These are phyloP conservation scores for Chlamydomonas sp. DNA, from an alignment of 139 green algal species.

Conservation along the genomic window DNA sequence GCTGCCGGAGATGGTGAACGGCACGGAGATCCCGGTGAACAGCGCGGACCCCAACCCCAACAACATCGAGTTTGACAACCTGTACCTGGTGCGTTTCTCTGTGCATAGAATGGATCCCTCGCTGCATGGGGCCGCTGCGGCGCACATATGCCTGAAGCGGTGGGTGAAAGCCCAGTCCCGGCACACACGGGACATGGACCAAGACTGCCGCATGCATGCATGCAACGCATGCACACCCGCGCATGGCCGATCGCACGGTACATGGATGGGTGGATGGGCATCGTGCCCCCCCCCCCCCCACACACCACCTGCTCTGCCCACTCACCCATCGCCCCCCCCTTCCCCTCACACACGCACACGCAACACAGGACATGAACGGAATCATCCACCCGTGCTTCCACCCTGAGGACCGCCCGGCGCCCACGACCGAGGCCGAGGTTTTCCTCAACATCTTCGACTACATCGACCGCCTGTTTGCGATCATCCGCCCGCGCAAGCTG, in stretches of 20 bases:
- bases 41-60: conserved; percentile 88
- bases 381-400: conserved; percentile 99
- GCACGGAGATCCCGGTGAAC: conserved; percentile 82
- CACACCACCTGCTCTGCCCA: background rate
- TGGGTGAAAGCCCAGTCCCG: no score
- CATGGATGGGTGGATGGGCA: background rate
- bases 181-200: no score
- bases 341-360: background rate
- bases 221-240: no score
- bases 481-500: conserved; percentile 91
- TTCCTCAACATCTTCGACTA: conserved; percentile 98
- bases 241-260: no score
- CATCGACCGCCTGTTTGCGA: conserved; percentile 96
- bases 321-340: background rate
- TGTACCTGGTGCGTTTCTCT: conserved; percentile 78
- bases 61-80: conserved; percentile 94
- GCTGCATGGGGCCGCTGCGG: no score
- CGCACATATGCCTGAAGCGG: no score
- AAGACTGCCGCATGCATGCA: no score
- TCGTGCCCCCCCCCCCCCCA: no score
- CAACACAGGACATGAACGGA: conserved; percentile 94
- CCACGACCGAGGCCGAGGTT: conserved; percentile 92
- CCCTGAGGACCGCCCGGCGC: conserved; percentile 89
- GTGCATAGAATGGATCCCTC: background rate
- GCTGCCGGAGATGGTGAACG: conserved; percentile 57